Evolutionary conservation across 2,329 filamentous ascomycete genomes (phyloP), one percentile per base, ranked within the genome.

Genomic region (Aspergillus sp.): DNA sequence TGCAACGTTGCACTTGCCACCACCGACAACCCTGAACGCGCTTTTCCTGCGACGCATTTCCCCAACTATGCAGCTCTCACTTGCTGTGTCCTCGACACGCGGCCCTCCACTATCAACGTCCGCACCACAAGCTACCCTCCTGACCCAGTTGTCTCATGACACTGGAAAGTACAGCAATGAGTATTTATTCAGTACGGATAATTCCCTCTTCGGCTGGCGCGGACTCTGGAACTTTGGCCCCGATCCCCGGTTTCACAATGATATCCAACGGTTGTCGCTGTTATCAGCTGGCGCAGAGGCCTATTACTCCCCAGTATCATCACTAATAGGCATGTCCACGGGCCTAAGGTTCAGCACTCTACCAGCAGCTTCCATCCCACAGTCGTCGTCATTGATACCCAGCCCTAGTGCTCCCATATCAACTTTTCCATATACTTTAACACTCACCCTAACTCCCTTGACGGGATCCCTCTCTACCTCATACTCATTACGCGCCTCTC

Each of bases 271-370:
- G 88, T 58, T 89, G 87, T 77, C 93, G 8, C 87, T 93, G 19
- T 91, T 98, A 72, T 96, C 91, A 68, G 90, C 91, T 3, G 95
- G 95, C 37, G 93, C 88, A 55, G 95, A 99, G 75, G 82, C 96
- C 37, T 99, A 98, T 78, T 99, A 99, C 78, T 95, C 93, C 21
- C 89, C 93, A 0, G 78, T 97, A 58, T 98, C 97, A 73, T 97
- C 97, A 71, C 91, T 92, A 21, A 91, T 93, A 49, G 95, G 95
- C 47, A 86, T 97, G 71, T 96, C 91, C 62, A 85, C 96, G 8
- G 95, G 93, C 6, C 81, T 92, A 48, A 86, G 95, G 50, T 99
- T 98, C 73, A 91, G 91, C 40, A 98, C 95, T 11, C 78, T 98
- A 19, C 54, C 84, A 81, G 57, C 90, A 90, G 71, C 75, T 3